These are phyloP conservation scores for Pugionium cornutum DNA, from an alignment of 345 rosid species.

Conservation along the genomic window DNA sequence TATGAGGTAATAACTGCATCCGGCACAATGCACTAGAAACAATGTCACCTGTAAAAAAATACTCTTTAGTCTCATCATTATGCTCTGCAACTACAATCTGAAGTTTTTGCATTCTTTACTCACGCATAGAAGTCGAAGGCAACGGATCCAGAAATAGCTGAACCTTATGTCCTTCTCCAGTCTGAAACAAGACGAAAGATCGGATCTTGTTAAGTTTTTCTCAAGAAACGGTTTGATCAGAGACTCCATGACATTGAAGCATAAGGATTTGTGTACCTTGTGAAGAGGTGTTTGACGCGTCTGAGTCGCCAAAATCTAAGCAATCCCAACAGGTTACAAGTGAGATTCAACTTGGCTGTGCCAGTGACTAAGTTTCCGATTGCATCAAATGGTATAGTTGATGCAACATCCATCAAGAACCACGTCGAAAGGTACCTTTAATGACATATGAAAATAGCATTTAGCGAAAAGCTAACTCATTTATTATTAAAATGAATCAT, in stretches of 20 bases:
- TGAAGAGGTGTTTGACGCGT: conserved; percentile 75
- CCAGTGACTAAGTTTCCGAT: conserved; percentile 68
- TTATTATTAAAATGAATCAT: conserved; percentile 24
- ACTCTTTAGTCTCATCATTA: conserved; percentile 18
- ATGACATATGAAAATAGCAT: conserved; percentile 21
- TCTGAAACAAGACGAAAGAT: conserved; percentile 41
- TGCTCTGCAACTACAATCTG: conserved; percentile 7
- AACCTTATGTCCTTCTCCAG: conserved; percentile 92
- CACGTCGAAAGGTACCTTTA: conserved; percentile 78
- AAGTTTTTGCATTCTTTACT: conserved; percentile 35
- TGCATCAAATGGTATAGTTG: conserved; percentile 77
- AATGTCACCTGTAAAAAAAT: conserved; percentile 60
- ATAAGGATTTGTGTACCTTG: conserved; percentile 48
- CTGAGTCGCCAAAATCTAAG: conserved; percentile 89
- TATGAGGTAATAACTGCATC: conserved; percentile 75
- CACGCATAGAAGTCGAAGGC: conserved; percentile 66
- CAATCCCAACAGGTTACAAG: conserved; percentile 63
- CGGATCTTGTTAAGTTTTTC: not conserved
- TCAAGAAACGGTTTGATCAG: not conserved
- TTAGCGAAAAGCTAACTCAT: conserved; percentile 19
- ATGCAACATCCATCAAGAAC: conserved; percentile 95
- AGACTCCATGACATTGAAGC: not conserved
- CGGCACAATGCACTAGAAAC: conserved; percentile 79
- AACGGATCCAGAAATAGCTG: conserved; percentile 79
- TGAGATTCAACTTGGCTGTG: conserved; percentile 44